These are phyloP conservation scores for Annulohypoxylon truncatum DNA, from an alignment of 2,329 filamentous ascomycete genomes.

Conservation along the genomic window DNA sequence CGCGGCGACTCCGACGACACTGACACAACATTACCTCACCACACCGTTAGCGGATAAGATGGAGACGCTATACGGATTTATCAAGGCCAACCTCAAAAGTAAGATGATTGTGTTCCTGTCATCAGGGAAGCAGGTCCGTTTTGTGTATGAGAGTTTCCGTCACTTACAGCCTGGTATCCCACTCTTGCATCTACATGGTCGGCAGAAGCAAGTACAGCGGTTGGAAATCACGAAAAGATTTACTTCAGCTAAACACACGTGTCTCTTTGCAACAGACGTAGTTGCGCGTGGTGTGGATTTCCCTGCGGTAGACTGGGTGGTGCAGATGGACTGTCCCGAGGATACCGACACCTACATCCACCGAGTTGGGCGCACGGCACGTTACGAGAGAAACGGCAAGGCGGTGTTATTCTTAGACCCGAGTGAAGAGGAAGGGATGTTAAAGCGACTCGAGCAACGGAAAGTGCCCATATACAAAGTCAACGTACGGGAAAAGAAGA, in stretches of 20 bases:
- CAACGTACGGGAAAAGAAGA: constrained; percentile 89
- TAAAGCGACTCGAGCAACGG: constrained; percentile 84
- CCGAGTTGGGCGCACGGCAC: constrained; percentile 90
- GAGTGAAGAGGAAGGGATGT: constrained; percentile 91
- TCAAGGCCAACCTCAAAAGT: constrained; percentile 88
- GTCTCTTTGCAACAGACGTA: constrained; percentile 95
- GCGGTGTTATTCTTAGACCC: constrained; percentile 94
- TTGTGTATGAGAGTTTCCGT: constrained; percentile 92
- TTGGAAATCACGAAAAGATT: constrained; percentile 90
- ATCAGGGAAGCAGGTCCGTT: constrained; percentile 95
- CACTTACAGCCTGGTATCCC: constrained; percentile 95
- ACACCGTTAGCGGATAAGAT: constrained; percentile 89
- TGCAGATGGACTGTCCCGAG: constrained; percentile 97
- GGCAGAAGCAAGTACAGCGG: constrained; percentile 90
- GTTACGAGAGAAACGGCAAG: constrained; percentile 84
- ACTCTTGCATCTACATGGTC: constrained; percentile 89
- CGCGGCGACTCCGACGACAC: constrained; percentile 81
- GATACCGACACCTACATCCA: constrained; percentile 99
- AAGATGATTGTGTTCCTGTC: constrained; percentile 97
- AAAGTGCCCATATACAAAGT: constrained; percentile 90
- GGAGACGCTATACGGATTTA: constrained; percentile 91
- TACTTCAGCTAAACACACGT: constrained; percentile 81
- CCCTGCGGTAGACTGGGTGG: constrained; percentile 96
- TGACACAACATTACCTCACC: constrained; percentile 92
- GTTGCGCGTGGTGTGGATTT: constrained; percentile 95